Percentiles rank a stretch among this genome's conserved stretches.
Evolutionary conservation across 2,329 filamentous ascomycete species (phyloP).

Genomic region (Ceratocystis smalleyi): DNA sequence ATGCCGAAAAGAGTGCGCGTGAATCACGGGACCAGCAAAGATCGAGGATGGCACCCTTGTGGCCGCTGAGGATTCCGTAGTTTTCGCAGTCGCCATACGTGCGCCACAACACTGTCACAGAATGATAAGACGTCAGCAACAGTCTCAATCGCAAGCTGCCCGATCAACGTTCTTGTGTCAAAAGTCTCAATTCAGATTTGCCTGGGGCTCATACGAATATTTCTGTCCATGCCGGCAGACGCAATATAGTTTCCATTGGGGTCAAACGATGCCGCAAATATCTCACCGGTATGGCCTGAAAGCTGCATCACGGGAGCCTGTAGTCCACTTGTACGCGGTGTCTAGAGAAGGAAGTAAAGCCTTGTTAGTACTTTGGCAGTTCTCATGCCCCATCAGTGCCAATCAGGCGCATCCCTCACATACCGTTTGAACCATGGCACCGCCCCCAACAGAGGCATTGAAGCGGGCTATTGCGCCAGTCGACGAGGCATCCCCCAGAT

Average conservation of each 20-base stretch:
- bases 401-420: neutral
- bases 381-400: neutral
- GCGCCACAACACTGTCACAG: conserved; percentile 64
- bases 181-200: neutral
- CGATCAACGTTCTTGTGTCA: neutral
- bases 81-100: conserved; percentile 90
- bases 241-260: conserved; percentile 77
- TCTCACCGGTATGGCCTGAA: conserved; percentile 65
- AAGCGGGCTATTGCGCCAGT: conserved; percentile 35
- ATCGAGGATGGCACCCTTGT: conserved; percentile 81
- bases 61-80: conserved; percentile 74
- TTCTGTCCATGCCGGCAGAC: conserved; percentile 88
- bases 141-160: neutral
- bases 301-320: conserved; percentile 91
- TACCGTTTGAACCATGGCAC: conserved; percentile 38
- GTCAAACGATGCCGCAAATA: conserved; percentile 84
- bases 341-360: conserved; percentile 32
- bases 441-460: conserved; percentile 32
- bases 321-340: conserved; percentile 62
- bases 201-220: conserved; percentile 49
- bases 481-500: conserved; percentile 35
- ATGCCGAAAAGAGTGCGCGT: conserved; percentile 76
- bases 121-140: neutral
- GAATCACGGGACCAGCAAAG: conserved; percentile 95
- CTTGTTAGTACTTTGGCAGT: neutral